Conservation (phyloP, 441 rosid genomes). For the Populus hybrid region DNA sequence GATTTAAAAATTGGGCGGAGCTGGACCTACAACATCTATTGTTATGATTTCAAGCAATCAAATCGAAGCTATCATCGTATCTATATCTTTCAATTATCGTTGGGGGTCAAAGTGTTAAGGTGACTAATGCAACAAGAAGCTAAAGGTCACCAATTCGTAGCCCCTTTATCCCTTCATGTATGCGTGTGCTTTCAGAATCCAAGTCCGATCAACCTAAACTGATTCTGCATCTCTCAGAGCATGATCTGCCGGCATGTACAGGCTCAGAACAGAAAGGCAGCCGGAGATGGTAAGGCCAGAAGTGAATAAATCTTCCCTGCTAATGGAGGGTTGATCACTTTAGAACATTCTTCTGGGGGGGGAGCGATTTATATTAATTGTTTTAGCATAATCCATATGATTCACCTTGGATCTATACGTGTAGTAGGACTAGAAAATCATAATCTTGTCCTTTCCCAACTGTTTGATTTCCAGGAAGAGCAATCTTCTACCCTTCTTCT, state of each 20-base stretch:
- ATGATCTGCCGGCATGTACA: background rate
- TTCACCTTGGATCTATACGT: background rate
- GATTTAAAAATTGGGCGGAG: background rate
- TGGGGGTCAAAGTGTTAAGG: background rate
- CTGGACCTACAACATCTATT: background rate
- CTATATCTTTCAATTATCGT: background rate
- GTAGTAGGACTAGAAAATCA: background rate
- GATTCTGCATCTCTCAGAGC: background rate
- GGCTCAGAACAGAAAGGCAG: background rate
- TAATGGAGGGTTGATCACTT: background rate
- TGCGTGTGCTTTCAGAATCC: background rate
- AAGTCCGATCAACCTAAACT: background rate
- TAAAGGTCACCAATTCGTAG: background rate
- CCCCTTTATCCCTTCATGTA: background rate
- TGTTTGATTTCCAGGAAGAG: background rate
- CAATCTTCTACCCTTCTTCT: background rate
- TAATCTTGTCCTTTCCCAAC: background rate
- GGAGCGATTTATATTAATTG: too few species aligned
- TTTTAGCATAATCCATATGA: too few species aligned
- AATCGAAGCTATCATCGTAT: too few species aligned
- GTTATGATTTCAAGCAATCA: too few species aligned
- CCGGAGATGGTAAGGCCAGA: background rate
- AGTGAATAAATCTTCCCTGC: background rate
- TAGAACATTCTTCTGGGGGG: too few species aligned
- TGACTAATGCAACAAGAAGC: background rate